phyloP scores from a whole-genome alignment of 164 flowering plant species.

The Houttuynia cordata region DNA sequence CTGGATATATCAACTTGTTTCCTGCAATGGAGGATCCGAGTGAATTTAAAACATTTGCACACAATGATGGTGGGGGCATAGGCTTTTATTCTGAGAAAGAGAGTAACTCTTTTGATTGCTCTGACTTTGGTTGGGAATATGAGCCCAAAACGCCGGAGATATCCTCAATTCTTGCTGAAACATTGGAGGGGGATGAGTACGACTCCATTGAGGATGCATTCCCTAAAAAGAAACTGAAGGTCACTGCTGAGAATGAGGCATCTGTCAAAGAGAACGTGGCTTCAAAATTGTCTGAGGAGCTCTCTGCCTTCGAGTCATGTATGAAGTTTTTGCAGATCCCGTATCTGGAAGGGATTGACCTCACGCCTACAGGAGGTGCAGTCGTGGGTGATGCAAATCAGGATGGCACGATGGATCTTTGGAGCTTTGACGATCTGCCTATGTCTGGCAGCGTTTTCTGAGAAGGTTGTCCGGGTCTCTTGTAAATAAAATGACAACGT shows the following conservation, averaged over 20 bases:
- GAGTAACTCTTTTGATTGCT: conserved; percentile 65
- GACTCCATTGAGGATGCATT: conserved; percentile 36
- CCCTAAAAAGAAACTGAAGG: conserved; percentile 51
- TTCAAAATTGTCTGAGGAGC: conserved; percentile 46
- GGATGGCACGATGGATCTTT: conserved; percentile 60
- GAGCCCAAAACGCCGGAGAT: conserved; percentile 56
- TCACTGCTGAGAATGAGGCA: conserved; percentile 16
- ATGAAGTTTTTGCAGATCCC: conserved; percentile 65
- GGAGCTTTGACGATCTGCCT: conserved; percentile 65
- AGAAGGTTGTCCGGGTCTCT: not conserved
- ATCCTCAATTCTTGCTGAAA: conserved; percentile 36
- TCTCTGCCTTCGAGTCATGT: conserved; percentile 63
- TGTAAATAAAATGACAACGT: not conserved
- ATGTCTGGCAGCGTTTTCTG: not conserved
- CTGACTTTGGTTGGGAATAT: conserved; percentile 61
- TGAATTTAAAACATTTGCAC: conserved; percentile 19
- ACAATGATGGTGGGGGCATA: conserved; percentile 19
- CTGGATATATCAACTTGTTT: conserved; percentile 15
- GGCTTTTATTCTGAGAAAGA: conserved; percentile 65
- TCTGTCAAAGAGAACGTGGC: conserved; percentile 22
- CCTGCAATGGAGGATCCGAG: conserved; percentile 3
- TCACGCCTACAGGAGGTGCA: conserved; percentile 46
- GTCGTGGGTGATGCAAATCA: conserved; percentile 42
- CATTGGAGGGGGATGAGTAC: conserved; percentile 33
- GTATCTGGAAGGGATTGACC: conserved; percentile 58